A percentile compares a stretch with the other conserved stretches of the same genome.
These are phyloP conservation scores for Debaryomyces sp. DNA, from an alignment of 1,139 yeast genomes.

Conservation along the genomic window DNA sequence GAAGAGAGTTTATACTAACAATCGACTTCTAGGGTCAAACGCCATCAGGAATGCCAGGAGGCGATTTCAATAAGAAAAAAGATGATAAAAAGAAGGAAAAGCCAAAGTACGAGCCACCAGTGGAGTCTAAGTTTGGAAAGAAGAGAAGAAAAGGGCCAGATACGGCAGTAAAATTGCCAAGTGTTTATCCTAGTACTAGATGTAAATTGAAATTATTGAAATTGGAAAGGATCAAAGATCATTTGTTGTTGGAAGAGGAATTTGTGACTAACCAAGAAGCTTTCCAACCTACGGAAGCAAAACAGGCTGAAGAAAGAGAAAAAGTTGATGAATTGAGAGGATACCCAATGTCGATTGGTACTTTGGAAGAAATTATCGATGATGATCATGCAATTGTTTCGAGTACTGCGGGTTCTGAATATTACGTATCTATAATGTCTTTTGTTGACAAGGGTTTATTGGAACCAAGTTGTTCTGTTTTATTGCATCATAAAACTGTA, in stretches of 20 bases:
- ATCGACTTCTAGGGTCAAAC: slow-evolving; percentile 63
- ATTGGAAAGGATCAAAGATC: slow-evolving; percentile 96
- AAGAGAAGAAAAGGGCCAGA: slow-evolving; percentile 93
- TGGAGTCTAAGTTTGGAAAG: slow-evolving; percentile 88
- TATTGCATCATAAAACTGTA: slow-evolving; percentile 93
- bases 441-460: slow-evolving; percentile 95
- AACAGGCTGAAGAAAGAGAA: slow-evolving; percentile 93
- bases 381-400: slow-evolving; percentile 99
- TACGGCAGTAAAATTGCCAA: slow-evolving; percentile 83
- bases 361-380: slow-evolving; percentile 94
- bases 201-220: slow-evolving; percentile 88
- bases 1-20: background rate
- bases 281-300: slow-evolving; percentile 93
- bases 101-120: slow-evolving; percentile 98
- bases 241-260: slow-evolving; percentile 90
- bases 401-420: slow-evolving; percentile 94
- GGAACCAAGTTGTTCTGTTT: slow-evolving; percentile 98
- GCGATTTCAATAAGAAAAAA: slow-evolving; percentile 64
- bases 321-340: slow-evolving; percentile 96
- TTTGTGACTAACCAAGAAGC: slow-evolving; percentile 95
- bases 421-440: slow-evolving; percentile 93
- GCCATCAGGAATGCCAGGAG: slow-evolving; percentile 73
- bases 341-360: slow-evolving; percentile 95
- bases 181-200: slow-evolving; percentile 89
- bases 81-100: slow-evolving; percentile 79